Base-by-base conservation (phyloP, 208 protist species). In the Tritrichomonas foetus region DNA sequence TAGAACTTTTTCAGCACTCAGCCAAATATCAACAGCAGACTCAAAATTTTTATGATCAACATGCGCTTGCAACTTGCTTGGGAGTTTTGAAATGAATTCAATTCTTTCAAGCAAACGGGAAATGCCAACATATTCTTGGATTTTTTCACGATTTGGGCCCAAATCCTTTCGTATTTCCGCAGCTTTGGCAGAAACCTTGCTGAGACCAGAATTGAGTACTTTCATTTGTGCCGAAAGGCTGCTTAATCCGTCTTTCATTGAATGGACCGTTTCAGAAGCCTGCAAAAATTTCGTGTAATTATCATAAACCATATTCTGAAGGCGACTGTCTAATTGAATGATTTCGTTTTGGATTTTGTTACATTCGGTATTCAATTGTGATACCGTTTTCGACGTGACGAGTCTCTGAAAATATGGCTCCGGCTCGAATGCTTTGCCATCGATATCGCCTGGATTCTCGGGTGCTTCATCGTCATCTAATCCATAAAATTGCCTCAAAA, bases 281-380 rank as follows among this genome's bases (percentile, higher is more conserved):
- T 41, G 47, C n/a, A 89, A 89, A 39, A 89, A 89, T 57, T 89
- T 89, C 9, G 78, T 89, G 57, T 89, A 89, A 50, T 89, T 89
- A 47, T 89, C 78, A 57, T 89, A 57, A 39, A 89, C 47, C 0
- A 89, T n/a, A 30, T 53, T 53, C 57, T 89, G 78, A 39, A 89
- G 78, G 5, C n/a, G 20, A 27, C 30, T 36, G 30, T 89, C 78
- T 3, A 89, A 47, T 39, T 53, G 14, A 57, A 39, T 25, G 16
- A 89, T 89, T 89, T 89, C 78, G 3, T 33, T 5, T 69, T 69
- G 16, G 11, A n/a, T 69, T 3, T 69, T 33, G 8, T 69, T n/a
- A 33, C 64, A n/a, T 57, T 89, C 33, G 0, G 41, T 33, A 50
- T 47, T 82, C 11, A 82, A 50, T n/a, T 3, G 3, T 50, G 74